Evolutionary conservation across 352 stramenopile species (phyloP), one percentile per base, ranked within the genome.

Genomic region (Aphanomyces astaci): DNA sequence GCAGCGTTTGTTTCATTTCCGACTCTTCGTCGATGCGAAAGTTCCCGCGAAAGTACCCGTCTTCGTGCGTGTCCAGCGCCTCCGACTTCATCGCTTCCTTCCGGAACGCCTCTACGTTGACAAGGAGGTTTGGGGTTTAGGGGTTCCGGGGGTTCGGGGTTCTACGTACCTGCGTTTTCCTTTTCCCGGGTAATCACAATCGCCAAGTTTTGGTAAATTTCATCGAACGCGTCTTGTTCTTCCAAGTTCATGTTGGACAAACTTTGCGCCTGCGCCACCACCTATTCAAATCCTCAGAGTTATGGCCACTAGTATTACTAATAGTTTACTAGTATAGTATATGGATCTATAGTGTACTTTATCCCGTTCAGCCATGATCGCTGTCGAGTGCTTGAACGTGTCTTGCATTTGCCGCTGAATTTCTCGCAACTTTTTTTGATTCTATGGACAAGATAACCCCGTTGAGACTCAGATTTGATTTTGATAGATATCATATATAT

Each of bases 391-490:
- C 1, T 75, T 78, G 64, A 92, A 92, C 51, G 69, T 77, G 32
- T 89, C 82, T 63, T 92, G 84, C 80, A 92, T 90, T 71, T 88
- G 79, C 25, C 75, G 77, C 62, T 92, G 82, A 48, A 92, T 81
- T 28, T 92, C 84, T 2, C 78, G 78, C 4, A 92, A 78, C 43
- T 79, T 78, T 24, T 78, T 79, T 68, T 92, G 84, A 62, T 90
- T 85, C 78, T 63, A 48, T 36, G 28, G 10, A 30, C n/a, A 25
- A n/a, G n/a, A n/a, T n/a, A n/a, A n/a, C n/a, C n/a, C n/a, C n/a
- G n/a, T n/a, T n/a, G n/a, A n/a, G n/a, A n/a, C n/a, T n/a, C n/a
- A n/a, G n/a, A n/a, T n/a, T n/a, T n/a, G n/a, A n/a, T n/a, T n/a
- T n/a, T n/a, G n/a, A n/a, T n/a, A n/a, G n/a, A n/a, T n/a, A n/a